phyloP scores from a whole-genome alignment of 2,329 filamentous ascomycete genomes.

The Cercospora sp. region DNA sequence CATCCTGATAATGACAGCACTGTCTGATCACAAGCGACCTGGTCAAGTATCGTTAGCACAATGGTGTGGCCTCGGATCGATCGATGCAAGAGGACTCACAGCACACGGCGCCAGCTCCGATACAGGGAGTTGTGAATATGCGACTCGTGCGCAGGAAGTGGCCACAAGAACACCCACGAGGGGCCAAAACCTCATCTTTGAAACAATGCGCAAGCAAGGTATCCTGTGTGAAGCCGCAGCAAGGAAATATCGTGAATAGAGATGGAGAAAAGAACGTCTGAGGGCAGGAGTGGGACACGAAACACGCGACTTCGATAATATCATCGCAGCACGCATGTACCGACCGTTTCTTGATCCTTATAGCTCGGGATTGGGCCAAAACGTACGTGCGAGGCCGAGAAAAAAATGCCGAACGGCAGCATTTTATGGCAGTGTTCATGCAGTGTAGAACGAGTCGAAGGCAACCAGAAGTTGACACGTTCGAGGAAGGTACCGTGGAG shows the following conservation, averaged over 20 bases:
- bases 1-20: constrained; percentile 6
- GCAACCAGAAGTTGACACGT: not conserved
- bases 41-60: not conserved
- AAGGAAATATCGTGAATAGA: not conserved
- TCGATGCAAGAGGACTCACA: not conserved
- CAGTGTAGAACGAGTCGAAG: not conserved
- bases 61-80: not conserved
- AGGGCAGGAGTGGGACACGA: not conserved
- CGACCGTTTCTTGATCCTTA: not conserved
- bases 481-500: not conserved
- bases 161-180: not conserved
- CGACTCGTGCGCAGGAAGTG: not conserved
- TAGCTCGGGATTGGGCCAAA: not conserved
- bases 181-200: not conserved
- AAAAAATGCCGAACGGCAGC: not conserved
- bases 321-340: not conserved
- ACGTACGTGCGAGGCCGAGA: not conserved
- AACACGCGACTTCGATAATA: not conserved
- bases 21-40: constrained; percentile 1
- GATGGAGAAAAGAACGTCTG: not conserved
- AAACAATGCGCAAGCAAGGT: not conserved
- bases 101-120: not conserved
- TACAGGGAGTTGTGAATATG: not conserved
- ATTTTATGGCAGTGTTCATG: not conserved
- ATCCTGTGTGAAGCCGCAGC: not conserved